A percentile compares a stretch with the other conserved stretches of the same genome.
Conservation (phyloP, 768 basidiomycete genomes). For the Amanita exitialis region DNA sequence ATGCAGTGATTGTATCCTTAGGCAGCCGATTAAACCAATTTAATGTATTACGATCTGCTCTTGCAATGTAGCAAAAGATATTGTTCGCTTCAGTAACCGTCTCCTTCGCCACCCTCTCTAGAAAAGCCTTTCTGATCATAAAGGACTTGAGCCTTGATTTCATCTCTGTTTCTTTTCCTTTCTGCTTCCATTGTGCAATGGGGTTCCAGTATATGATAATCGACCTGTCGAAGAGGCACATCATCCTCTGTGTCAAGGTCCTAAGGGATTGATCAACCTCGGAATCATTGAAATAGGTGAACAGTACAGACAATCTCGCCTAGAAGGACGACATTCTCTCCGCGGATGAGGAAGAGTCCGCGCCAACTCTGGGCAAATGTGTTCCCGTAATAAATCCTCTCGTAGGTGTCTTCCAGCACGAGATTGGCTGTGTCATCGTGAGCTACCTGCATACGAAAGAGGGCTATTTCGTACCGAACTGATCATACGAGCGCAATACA, state of each 20-base stretch:
- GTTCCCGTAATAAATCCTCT: conserved; percentile 86
- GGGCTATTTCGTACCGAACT: conserved; percentile 65
- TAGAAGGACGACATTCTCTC: conserved; percentile 95
- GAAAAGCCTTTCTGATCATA: conserved; percentile 84
- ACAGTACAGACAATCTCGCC: conserved; percentile 81
- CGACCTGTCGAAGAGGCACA: conserved; percentile 65
- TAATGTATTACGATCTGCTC: conserved; percentile 6
- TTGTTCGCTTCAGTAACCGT: conserved; percentile 60
- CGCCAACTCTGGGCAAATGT: conserved; percentile 82
- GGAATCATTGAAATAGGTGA: conserved; percentile 1
- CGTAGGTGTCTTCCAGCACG: conserved; percentile 91
- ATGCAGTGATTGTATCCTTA: conserved; percentile 13
- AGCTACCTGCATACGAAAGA: conserved; percentile 2
- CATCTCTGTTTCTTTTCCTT: conserved; percentile 70
- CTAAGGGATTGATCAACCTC: conserved; percentile 27
- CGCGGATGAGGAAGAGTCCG: conserved; percentile 90
- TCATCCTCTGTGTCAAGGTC: conserved; percentile 92
- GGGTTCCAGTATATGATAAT: conserved; percentile 57
- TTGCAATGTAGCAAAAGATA: conserved; percentile 3
- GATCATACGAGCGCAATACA: conserved; percentile 94
- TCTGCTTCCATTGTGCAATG: conserved; percentile 70
- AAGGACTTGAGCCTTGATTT: conserved; percentile 72
- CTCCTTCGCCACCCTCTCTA: conserved; percentile 93
- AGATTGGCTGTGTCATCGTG: conserved; percentile 66
- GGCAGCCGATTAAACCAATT: background rate